Percentiles rank a stretch among this genome's conserved stretches.
Conservation (phyloP, 2,329 filamentous ascomycete genomes). For the Clonostachys rhizophaga region DNA sequence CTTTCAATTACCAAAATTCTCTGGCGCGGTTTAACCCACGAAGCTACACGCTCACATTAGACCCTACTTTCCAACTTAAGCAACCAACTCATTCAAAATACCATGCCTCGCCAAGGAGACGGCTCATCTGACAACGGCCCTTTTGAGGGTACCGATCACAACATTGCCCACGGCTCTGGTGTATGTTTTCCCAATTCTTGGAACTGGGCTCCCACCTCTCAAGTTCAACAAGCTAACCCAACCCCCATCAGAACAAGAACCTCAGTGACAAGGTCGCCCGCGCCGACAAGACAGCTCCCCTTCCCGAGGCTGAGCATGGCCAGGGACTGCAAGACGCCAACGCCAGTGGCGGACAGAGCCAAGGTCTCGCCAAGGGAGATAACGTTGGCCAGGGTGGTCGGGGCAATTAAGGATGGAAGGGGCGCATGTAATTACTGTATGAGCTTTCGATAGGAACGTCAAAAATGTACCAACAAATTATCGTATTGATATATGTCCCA, state of each 20-base stretch:
- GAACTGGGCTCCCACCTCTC: background rate
- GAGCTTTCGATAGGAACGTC: too few species aligned
- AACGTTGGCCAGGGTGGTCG: background rate
- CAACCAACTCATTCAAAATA: constrained; percentile 7
- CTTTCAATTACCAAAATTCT: too few species aligned
- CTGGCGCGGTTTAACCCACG: too few species aligned
- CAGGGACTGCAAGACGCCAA: constrained; percentile 27
- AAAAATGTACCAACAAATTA: too few species aligned
- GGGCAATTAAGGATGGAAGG: too few species aligned
- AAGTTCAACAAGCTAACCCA: background rate
- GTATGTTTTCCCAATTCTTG: constrained; percentile 17
- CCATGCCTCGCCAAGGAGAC: constrained; percentile 46
- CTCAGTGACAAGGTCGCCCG: constrained; percentile 34
- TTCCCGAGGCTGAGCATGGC: constrained; percentile 42
- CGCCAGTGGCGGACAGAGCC: constrained; percentile 38
- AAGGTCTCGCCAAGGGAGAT: constrained; percentile 26
- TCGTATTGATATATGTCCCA: too few species aligned
- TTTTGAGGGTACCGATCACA: constrained; percentile 25
- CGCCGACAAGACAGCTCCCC: constrained; percentile 42
- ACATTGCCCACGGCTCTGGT: constrained; percentile 37
- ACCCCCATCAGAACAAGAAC: constrained; percentile 16
- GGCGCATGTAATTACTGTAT: too few species aligned
- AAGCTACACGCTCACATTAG: too few species aligned
- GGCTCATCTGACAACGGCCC: constrained; percentile 41
- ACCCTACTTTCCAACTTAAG: too few species aligned